These are phyloP conservation scores for Nitzschia sp. DNA, from an alignment of 108 stramenopile species.

Conservation along the genomic window DNA sequence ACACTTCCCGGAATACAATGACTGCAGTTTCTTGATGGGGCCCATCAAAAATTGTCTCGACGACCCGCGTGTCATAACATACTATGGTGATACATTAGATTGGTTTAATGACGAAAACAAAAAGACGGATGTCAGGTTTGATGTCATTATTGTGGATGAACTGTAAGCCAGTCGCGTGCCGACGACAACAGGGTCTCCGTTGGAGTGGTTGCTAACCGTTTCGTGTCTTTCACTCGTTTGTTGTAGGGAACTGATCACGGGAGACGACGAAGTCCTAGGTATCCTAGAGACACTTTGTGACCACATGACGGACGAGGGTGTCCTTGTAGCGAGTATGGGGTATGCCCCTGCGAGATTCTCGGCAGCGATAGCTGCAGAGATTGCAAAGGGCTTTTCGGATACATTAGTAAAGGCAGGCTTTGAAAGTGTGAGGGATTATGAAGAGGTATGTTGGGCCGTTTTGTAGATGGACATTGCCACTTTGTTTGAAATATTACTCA, in stretches of 20 bases:
- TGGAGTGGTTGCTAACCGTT: neutral
- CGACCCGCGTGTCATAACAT: conserved; percentile 49
- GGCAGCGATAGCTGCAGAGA: neutral
- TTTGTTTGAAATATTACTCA: too few species aligned
- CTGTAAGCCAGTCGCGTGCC: conserved; percentile 40
- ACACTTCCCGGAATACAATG: conserved; percentile 49
- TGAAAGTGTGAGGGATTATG: conserved; percentile 60
- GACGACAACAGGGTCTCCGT: neutral
- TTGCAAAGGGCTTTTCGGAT: conserved; percentile 15
- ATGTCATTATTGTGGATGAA: conserved; percentile 61
- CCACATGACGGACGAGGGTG: conserved; percentile 32
- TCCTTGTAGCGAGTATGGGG: conserved; percentile 51
- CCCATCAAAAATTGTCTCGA: conserved; percentile 57
- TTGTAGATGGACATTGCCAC: too few species aligned
- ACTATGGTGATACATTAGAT: conserved; percentile 37
- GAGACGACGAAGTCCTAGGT: neutral
- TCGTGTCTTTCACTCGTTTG: neutral
- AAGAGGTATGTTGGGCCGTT: conserved; percentile 21
- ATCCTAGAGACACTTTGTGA: neutral
- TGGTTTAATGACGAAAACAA: conserved; percentile 45
- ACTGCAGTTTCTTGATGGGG: conserved; percentile 51
- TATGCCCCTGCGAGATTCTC: conserved; percentile 22
- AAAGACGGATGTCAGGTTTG: conserved; percentile 25
- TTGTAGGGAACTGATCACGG: neutral
- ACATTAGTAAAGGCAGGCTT: conserved; percentile 54